These are phyloP conservation scores for Globisporangium cederbergense DNA, from an alignment of 352 stramenopile species.

Conservation along the genomic window DNA sequence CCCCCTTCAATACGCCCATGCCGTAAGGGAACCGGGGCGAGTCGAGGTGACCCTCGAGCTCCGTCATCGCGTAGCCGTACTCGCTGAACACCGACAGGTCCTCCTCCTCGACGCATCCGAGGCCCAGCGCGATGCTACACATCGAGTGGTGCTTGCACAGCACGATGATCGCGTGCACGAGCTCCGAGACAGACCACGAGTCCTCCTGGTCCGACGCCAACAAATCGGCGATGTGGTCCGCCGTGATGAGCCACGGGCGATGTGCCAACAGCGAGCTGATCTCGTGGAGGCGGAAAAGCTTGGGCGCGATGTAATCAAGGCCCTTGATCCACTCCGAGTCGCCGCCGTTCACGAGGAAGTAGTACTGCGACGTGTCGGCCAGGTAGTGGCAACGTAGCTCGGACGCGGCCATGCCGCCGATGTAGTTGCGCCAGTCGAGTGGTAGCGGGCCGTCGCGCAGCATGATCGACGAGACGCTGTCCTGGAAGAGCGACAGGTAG, in stretches of 20 bases:
- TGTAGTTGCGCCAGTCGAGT: conserved; percentile 80
- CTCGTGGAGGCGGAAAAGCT: conserved; percentile 81
- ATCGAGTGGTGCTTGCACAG: conserved; percentile 83
- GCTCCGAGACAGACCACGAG: conserved; percentile 84
- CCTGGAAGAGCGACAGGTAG: conserved; percentile 72
- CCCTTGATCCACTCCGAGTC: conserved; percentile 80
- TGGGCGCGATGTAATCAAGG: conserved; percentile 74
- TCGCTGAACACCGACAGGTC: conserved; percentile 69
- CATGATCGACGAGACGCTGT: conserved; percentile 67
- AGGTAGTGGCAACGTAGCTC: conserved; percentile 81
- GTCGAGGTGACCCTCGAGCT: conserved; percentile 7
- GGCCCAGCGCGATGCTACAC: conserved; percentile 68
- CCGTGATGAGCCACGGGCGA: conserved; percentile 80
- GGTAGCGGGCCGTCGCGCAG: conserved; percentile 72
- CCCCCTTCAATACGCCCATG: conserved; percentile 17
- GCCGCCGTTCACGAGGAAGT: conserved; percentile 81
- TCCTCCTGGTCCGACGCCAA: conserved; percentile 66
- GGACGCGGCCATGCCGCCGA: conserved; percentile 76
- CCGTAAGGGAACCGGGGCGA: conserved; percentile 23
- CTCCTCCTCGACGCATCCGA: conserved; percentile 75
- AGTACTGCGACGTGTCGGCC: conserved; percentile 74
- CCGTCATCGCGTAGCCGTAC: conserved; percentile 38
- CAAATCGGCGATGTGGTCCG: conserved; percentile 71
- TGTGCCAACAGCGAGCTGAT: conserved; percentile 81
- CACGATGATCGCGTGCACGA: conserved; percentile 85